Evolutionary conservation across 345 rosid species (phyloP).

Genomic region (Boechera stricta): DNA sequence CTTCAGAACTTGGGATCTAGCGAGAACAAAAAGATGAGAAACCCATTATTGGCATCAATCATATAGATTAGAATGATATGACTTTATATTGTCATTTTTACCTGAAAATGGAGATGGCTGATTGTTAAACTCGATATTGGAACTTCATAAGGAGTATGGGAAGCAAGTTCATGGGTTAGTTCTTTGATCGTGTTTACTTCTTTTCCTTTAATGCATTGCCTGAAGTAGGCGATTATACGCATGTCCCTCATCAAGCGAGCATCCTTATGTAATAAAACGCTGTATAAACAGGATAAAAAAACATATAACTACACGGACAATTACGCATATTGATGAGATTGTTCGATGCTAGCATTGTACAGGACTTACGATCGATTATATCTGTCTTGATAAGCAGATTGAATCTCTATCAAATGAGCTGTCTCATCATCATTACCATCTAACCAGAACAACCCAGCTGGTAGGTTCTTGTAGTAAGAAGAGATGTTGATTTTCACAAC

Average conservation of each 20-base stretch:
- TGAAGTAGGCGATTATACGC: slow-evolving; percentile 81
- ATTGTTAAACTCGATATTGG: slow-evolving; percentile 74
- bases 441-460: slow-evolving; percentile 81
- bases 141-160: slow-evolving; percentile 88
- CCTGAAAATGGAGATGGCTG: slow-evolving; percentile 87
- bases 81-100: slow-evolving; percentile 26
- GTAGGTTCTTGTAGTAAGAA: slow-evolving; percentile 70
- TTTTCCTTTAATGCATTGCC: slow-evolving; percentile 74
- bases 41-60: slow-evolving; percentile 4
- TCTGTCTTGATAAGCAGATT: slow-evolving; percentile 66
- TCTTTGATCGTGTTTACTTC: slow-evolving; percentile 74
- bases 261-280: slow-evolving; percentile 69
- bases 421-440: slow-evolving; percentile 49
- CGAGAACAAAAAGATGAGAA: slow-evolving; percentile 3
- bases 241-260: slow-evolving; percentile 77
- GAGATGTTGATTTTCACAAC: slow-evolving; percentile 88
- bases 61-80: neutral
- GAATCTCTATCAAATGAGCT: slow-evolving; percentile 71
- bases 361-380: slow-evolving; percentile 77
- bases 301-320: neutral
- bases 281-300: slow-evolving; percentile 37
- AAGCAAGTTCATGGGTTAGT: slow-evolving; percentile 81
- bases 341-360: slow-evolving; percentile 18
- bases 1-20: slow-evolving; percentile 71
- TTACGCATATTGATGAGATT: slow-evolving; percentile 9